phyloP scores from a whole-genome alignment of 345 rosid genomes.

The Salix udensis region DNA sequence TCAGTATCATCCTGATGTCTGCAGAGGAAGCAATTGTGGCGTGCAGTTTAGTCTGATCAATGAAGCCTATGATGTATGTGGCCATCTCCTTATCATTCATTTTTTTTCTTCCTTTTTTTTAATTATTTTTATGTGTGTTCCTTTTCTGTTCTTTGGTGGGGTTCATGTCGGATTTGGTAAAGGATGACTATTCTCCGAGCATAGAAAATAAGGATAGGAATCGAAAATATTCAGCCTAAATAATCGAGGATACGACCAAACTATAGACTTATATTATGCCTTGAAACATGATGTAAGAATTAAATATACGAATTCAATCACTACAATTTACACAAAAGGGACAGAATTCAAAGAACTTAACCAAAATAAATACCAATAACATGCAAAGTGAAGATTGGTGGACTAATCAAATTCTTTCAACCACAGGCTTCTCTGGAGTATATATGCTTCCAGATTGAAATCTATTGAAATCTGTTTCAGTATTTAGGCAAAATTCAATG shows the following conservation, averaged over 20 bases:
- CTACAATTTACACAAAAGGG: not conserved
- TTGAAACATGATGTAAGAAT: not conserved
- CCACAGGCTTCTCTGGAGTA: not conserved
- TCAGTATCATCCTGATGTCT: slow-evolving; percentile 98
- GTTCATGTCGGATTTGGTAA: not conserved
- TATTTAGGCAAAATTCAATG: not conserved
- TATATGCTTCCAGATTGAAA: not conserved
- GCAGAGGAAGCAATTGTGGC: slow-evolving; percentile 81
- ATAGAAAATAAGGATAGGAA: not conserved
- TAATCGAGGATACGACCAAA: not conserved
- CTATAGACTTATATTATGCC: not conserved
- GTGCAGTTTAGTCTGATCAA: slow-evolving; percentile 67
- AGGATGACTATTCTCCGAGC: not conserved
- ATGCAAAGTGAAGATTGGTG: too few species aligned
- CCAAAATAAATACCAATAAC: not conserved
- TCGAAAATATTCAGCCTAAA: not conserved
- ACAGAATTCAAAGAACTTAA: not conserved
- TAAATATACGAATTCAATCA: too few species aligned
- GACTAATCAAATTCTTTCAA: not conserved
- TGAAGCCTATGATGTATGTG: slow-evolving; percentile 86
- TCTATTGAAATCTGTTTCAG: not conserved
- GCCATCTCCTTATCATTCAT: not conserved
- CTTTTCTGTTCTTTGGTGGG: not conserved
- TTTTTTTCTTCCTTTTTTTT: not conserved
- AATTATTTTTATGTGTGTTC: not conserved